A percentile compares a stretch with the other conserved stretches of the same genome.
phyloP scores from a whole-genome alignment of 306 rosid genomes.

The Begonia fuchsioides region DNA sequence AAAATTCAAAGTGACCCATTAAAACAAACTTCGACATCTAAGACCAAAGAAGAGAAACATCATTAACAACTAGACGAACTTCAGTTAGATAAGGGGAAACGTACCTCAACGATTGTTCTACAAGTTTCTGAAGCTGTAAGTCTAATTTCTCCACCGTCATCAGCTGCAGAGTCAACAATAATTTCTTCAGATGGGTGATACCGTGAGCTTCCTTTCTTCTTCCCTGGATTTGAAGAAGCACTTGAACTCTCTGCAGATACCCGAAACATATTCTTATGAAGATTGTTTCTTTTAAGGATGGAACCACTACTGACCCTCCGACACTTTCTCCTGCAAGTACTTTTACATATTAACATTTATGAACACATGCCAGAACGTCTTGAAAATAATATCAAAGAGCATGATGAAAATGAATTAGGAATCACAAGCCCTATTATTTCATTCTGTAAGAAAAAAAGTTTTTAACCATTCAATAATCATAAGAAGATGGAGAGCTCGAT shows the following conservation, averaged over 20 bases:
- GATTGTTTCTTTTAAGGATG: slow-evolving; percentile 29
- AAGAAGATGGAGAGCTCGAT: too few species aligned
- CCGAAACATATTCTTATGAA: slow-evolving; percentile 38
- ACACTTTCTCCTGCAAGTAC: slow-evolving; percentile 35
- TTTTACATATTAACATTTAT: slow-evolving; percentile 10
- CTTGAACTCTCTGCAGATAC: slow-evolving; percentile 48
- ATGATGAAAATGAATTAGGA: too few species aligned
- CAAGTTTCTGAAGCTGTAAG: slow-evolving; percentile 71
- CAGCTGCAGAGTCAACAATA: slow-evolving; percentile 29
- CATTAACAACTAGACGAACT: too few species aligned
- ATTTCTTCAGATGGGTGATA: slow-evolving; percentile 87
- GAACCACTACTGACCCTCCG: slow-evolving; percentile 21
- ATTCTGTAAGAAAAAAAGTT: too few species aligned
- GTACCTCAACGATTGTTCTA: slow-evolving; percentile 87
- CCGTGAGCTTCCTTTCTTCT: slow-evolving; percentile 44
- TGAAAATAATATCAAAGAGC: too few species aligned
- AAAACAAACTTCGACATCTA: too few species aligned
- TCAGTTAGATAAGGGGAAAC: not conserved
- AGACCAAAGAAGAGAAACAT: too few species aligned
- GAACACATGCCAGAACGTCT: not conserved
- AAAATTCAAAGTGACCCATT: too few species aligned
- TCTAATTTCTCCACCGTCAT: slow-evolving; percentile 36
- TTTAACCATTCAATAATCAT: too few species aligned
- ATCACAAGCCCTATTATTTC: too few species aligned
- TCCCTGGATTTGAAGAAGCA: slow-evolving; percentile 56